phyloP scores from a whole-genome alignment of 2,329 filamentous ascomycete genomes.

The Botryotinia narcissicola region DNA sequence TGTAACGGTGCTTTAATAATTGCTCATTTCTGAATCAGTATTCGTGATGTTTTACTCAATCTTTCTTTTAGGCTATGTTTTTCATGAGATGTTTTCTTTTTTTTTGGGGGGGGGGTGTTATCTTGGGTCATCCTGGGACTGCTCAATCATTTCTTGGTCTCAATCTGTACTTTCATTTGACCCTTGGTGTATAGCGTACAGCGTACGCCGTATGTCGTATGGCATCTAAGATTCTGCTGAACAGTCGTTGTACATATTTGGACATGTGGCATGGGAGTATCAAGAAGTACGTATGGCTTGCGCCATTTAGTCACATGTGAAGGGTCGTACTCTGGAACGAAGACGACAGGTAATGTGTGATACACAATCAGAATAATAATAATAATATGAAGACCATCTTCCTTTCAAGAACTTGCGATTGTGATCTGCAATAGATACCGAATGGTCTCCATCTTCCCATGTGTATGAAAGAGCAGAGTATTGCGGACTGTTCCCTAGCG shows the following conservation, averaged over 20 bases:
- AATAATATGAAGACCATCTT: neutral
- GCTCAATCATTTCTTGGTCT: too few relatives aligned
- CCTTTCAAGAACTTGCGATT: neutral
- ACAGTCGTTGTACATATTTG: neutral
- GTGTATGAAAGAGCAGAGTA: too few relatives aligned
- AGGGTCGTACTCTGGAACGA: neutral
- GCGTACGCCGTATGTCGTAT: neutral
- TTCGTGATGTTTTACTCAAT: neutral
- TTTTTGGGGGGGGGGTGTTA: too few relatives aligned
- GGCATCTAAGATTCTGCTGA: neutral
- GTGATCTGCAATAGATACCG: too few relatives aligned
- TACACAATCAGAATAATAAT: neutral
- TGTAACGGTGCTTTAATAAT: neutral
- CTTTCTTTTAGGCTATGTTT: neutral
- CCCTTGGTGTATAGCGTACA: too few relatives aligned
- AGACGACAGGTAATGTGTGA: neutral
- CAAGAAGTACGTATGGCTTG: neutral
- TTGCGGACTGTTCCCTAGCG: too few relatives aligned
- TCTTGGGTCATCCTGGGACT: too few relatives aligned
- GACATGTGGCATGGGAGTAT: neutral
- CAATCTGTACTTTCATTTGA: too few relatives aligned
- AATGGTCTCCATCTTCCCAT: too few relatives aligned
- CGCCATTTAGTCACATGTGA: neutral
- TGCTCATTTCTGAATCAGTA: fast-evolving
- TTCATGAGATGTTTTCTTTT: neutral